A percentile compares a stretch with the other conserved stretches of the same genome.
These are phyloP conservation scores for Blastomyces emzantsi DNA, from an alignment of 2,329 filamentous ascomycete species.

Conservation along the genomic window DNA sequence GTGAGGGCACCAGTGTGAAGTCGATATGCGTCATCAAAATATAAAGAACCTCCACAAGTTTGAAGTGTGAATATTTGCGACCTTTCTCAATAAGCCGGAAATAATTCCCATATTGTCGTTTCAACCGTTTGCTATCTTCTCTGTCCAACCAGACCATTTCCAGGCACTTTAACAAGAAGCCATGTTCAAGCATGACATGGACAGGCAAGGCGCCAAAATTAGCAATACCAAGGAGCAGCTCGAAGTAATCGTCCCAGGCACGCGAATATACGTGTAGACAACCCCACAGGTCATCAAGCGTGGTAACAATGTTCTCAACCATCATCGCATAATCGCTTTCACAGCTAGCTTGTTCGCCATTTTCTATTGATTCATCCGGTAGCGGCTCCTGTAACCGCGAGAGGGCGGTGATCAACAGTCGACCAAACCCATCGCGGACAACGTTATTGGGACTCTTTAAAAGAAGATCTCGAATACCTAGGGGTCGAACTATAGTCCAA, in stretches of 20 bases:
- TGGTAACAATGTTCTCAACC: constrained; percentile 31
- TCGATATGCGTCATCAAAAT: constrained; percentile 33
- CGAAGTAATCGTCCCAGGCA: constrained; percentile 70
- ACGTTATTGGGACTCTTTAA: constrained; percentile 50
- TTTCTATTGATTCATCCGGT: constrained; percentile 20
- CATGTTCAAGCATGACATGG: constrained; percentile 49
- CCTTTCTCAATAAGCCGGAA: constrained; percentile 38
- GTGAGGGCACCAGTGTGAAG: constrained; percentile 24
- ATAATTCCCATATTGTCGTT: constrained; percentile 45
- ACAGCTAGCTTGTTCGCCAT: constrained; percentile 21
- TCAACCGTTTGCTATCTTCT: constrained; percentile 41
- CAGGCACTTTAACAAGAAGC: constrained; percentile 52
- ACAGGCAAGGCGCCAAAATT: constrained; percentile 52
- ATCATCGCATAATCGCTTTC: constrained; percentile 22
- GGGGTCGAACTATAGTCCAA: constrained; percentile 50
- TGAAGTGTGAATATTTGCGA: constrained; percentile 36
- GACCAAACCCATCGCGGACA: constrained; percentile 47
- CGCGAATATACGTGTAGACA: constrained; percentile 53
- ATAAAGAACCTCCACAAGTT: constrained; percentile 36
- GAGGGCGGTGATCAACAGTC: constrained; percentile 47
- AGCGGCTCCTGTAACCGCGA: constrained; percentile 42
- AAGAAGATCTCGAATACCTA: constrained; percentile 56
- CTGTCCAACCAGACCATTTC: constrained; percentile 54
- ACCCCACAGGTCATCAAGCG: constrained; percentile 52
- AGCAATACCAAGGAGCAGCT: constrained; percentile 58